Percentiles rank a stretch among this genome's conserved stretches.
Conservation (phyloP, 1,284 basidiomycete species). For the Trichosporon inkin region DNA sequence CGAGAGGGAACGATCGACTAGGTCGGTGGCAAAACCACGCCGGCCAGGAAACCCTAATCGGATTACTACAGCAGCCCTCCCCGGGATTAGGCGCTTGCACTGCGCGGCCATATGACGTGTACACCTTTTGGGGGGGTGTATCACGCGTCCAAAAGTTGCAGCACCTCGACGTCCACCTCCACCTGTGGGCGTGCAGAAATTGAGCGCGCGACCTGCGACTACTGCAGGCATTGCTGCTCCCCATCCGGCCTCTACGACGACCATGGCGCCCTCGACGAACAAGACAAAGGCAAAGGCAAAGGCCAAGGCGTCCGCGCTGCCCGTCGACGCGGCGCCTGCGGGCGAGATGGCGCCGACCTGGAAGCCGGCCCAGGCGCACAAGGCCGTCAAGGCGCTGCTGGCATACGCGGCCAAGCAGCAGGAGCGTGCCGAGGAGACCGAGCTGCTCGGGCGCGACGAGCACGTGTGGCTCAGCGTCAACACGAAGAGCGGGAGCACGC, state of each 20-base stretch:
- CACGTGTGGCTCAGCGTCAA: slow-evolving; percentile 80
- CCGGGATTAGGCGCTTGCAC: too few species aligned
- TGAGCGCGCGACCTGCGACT: not conserved
- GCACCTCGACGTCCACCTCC: slow-evolving; percentile 2
- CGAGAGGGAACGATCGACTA: too few species aligned
- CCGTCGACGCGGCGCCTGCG: slow-evolving; percentile 21
- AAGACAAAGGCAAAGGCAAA: slow-evolving; percentile 19
- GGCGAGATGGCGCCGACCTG: slow-evolving; percentile 48
- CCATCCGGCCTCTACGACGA: not conserved
- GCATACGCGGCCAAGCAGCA: slow-evolving; percentile 63
- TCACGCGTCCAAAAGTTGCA: slow-evolving; percentile 14
- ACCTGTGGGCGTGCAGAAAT: slow-evolving; percentile 17
- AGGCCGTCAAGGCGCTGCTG: slow-evolving; percentile 71
- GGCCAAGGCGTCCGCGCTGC: slow-evolving; percentile 6
- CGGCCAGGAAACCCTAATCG: not conserved
- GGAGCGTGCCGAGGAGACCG: slow-evolving; percentile 62
- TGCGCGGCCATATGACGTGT: slow-evolving; percentile 1
- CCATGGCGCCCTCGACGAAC: slow-evolving; percentile 23
- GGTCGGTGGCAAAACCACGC: slow-evolving; percentile 3
- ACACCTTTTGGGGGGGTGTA: not conserved
- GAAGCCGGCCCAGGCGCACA: slow-evolving; percentile 66
- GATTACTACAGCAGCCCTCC: not conserved
- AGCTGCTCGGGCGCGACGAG: slow-evolving; percentile 77
- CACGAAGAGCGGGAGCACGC: slow-evolving; percentile 71
- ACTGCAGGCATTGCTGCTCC: not conserved